Evolutionary conservation across 176 grass and related monocot genomes (phyloP), one percentile per base, ranked within the genome.

Genomic region (Hyparrhenia diplandra): DNA sequence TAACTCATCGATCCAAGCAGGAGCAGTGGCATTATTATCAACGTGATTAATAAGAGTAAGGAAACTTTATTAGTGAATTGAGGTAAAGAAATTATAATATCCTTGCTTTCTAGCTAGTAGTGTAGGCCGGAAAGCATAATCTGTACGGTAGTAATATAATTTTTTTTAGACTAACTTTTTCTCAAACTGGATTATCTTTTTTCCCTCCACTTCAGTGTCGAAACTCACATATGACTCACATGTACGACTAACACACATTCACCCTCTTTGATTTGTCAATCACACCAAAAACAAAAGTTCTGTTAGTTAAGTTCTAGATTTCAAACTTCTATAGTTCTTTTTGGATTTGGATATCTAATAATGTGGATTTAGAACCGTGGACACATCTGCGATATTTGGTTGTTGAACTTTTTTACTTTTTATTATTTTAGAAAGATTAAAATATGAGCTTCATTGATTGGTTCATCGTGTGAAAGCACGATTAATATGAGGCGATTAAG

Each of bases 391-490:
- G 18, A 21, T 54, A 21, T 54, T 54, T 54, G 51, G 51, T 54
- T 21, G 51, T 54, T 54, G 51, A 54, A 54, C 51, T 52, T 54
- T 21, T 21, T 9, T 8, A 0, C 20, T 8, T 54, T 21, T n/a
- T n/a, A n/a, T n/a, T 54, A 8, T 21, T 54, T 21, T 54, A 54
- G 6, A 54, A 21, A 54, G 51, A 54, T 54, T 21, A 54, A 21
- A 21, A 18, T 21, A 21, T 5, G 18, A 54, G 7, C 51, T 49
- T 49, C 46, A 49, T 49, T 12, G 11, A 77, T 68, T 6, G 40
- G 16, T 63, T 40, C 55, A 63, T 24, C 10, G 41, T 71, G 83
- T 85, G 75, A 85, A 78, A 71, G 74, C 82, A 84, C 36, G 82
- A 37, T 68, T 76, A 43, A 42, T 21, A 42, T 59, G 35, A 76